A percentile compares a stretch with the other conserved stretches of the same genome.
Conservation (phyloP, 352 stramenopile species). For the Globisporangium mamillatum region DNA sequence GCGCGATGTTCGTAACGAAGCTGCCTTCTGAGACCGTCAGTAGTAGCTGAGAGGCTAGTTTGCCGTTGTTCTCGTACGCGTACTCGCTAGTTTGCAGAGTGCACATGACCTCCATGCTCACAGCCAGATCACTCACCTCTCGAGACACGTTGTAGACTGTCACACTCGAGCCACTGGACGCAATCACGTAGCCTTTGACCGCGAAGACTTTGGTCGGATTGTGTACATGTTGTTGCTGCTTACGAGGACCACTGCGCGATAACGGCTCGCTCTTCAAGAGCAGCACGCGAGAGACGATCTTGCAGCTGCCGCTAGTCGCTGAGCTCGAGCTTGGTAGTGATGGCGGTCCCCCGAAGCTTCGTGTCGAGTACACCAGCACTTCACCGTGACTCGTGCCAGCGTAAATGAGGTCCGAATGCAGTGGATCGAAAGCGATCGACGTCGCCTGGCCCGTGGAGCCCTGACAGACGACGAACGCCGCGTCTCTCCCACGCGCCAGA, state of each 20-base stretch:
- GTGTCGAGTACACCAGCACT: slow-evolving; percentile 35
- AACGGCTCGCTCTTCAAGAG: background rate
- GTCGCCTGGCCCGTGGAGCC: slow-evolving; percentile 33
- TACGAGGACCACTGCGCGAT: background rate
- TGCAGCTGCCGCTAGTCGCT: background rate
- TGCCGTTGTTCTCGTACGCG: background rate
- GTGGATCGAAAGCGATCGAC: slow-evolving; percentile 47
- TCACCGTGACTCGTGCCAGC: slow-evolving; percentile 40
- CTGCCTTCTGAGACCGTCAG: slow-evolving; percentile 32
- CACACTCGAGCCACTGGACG: background rate
- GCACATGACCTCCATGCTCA: slow-evolving; percentile 5
- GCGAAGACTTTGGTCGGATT: slow-evolving; percentile 2
- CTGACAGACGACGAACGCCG: slow-evolving; percentile 32
- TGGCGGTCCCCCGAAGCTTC: slow-evolving; percentile 5
- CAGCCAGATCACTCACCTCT: background rate
- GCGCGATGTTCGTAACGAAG: slow-evolving; percentile 22
- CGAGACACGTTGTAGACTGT: slow-evolving; percentile 17
- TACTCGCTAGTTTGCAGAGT: background rate
- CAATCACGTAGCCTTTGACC: slow-evolving; percentile 17
- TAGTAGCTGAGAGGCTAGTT: background rate
- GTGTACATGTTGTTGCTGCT: background rate
- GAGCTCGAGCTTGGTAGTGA: background rate
- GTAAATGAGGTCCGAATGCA: slow-evolving; percentile 43
- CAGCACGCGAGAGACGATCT: slow-evolving; percentile 5
- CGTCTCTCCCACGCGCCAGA: slow-evolving; percentile 25